These are phyloP conservation scores for Leccinum olivaceopallidum DNA, from an alignment of 768 basidiomycete genomes.

Conservation along the genomic window DNA sequence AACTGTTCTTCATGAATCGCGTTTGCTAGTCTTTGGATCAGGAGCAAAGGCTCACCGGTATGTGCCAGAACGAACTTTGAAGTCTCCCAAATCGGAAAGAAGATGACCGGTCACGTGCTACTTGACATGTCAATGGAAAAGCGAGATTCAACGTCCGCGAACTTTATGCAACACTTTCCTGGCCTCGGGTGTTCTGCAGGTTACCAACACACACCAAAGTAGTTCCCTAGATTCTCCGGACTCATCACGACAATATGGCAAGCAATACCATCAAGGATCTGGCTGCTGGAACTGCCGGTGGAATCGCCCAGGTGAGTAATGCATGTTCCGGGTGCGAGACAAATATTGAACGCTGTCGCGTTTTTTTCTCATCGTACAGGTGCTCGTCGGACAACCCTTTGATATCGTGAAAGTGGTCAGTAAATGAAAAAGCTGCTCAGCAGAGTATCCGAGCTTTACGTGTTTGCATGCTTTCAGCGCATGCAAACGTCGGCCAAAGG, in stretches of 20 bases:
- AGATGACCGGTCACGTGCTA: constrained; percentile 19
- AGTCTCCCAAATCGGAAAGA: constrained; percentile 11
- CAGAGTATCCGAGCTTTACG: constrained; percentile 6
- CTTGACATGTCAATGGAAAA: not conserved
- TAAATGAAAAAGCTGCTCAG: constrained; percentile 18
- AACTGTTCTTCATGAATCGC: constrained; percentile 10
- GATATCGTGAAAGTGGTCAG: constrained; percentile 96
- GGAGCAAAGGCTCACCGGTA: constrained; percentile 14
- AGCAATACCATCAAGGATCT: constrained; percentile 80
- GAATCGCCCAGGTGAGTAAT: constrained; percentile 72
- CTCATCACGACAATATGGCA: constrained; percentile 26
- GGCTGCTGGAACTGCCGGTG: constrained; percentile 88
- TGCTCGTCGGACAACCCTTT: constrained; percentile 91
- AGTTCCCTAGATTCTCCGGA: not conserved
- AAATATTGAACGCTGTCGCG: constrained; percentile 1
- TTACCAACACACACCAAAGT: not conserved
- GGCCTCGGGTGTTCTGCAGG: not conserved
- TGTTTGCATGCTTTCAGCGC: constrained; percentile 48
- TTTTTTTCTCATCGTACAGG: constrained; percentile 41
- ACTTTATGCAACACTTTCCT: constrained; percentile 10
- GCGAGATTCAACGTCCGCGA: constrained; percentile 24
- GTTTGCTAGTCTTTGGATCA: constrained; percentile 5
- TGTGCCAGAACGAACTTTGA: not conserved
- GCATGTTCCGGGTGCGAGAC: not conserved
- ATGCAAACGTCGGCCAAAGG: constrained; percentile 94